These are phyloP conservation scores for Fusarium pseudonygamai DNA, from an alignment of 2,329 filamentous ascomycete genomes.

Conservation along the genomic window DNA sequence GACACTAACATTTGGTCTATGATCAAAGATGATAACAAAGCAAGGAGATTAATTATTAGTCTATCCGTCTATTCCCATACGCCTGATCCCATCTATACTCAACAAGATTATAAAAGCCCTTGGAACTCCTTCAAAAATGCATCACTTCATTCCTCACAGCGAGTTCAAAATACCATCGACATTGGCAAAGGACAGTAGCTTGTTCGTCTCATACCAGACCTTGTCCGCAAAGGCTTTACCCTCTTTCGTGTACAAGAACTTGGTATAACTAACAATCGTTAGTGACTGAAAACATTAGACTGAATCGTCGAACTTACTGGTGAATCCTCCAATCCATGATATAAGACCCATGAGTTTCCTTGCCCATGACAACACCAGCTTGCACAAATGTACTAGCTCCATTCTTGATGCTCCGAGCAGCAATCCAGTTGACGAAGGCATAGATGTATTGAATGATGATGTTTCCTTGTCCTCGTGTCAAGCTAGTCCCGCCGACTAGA, in stretches of 20 bases:
- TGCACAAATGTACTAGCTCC: slow-evolving; percentile 36
- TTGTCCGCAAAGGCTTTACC: slow-evolving; percentile 48
- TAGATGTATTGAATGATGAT: slow-evolving; percentile 23
- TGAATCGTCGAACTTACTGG: slow-evolving; percentile 26
- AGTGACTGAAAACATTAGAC: background rate
- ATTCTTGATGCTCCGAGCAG: slow-evolving; percentile 20
- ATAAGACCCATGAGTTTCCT: slow-evolving; percentile 38
- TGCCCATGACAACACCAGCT: slow-evolving; percentile 32
- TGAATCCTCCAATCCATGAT: slow-evolving; percentile 40
- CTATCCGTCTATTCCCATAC: background rate
- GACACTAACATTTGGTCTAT: background rate
- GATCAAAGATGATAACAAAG: no score
- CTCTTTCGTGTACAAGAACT: slow-evolving; percentile 47
- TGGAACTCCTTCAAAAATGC: no score
- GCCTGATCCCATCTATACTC: no score
- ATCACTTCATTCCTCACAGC: background rate
- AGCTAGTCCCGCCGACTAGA: slow-evolving; percentile 52
- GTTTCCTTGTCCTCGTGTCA: slow-evolving; percentile 47
- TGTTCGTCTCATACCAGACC: slow-evolving; percentile 53
- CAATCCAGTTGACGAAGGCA: slow-evolving; percentile 7
- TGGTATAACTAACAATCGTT: slow-evolving; percentile 34
- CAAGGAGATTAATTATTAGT: background rate
- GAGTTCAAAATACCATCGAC: slow-evolving; percentile 28
- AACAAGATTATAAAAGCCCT: no score
- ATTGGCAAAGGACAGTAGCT: slow-evolving; percentile 48